Evolutionary conservation across 2,329 filamentous ascomycete species (phyloP).

Genomic region (Hymenoscyphus albidus): DNA sequence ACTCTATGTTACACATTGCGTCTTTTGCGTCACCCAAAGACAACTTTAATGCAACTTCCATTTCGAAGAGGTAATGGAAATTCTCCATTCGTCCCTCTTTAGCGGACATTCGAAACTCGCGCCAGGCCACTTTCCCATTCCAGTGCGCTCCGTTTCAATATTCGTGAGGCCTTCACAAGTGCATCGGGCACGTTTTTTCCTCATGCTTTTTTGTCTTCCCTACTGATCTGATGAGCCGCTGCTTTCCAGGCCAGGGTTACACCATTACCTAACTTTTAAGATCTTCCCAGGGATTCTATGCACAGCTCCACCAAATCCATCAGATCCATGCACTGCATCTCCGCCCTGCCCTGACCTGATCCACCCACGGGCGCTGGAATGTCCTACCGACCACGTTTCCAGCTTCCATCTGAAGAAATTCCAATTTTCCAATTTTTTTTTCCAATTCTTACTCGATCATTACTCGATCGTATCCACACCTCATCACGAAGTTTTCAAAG

Average conservation of each 20-base stretch:
- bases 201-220: too few species aligned
- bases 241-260: background rate
- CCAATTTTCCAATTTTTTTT: background rate
- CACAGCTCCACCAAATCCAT: background rate
- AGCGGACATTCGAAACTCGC: background rate
- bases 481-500: background rate
- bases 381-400: background rate
- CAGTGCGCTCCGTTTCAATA: background rate
- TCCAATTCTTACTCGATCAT: background rate
- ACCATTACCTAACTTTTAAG: background rate
- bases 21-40: background rate
- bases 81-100: background rate
- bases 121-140: background rate
- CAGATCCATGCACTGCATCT: background rate
- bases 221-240: too few species aligned
- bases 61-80: slow-evolving; percentile 1
- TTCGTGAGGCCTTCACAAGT: background rate
- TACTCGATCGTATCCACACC: background rate
- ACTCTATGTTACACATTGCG: background rate
- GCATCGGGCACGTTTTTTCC: background rate
- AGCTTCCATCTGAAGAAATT: background rate
- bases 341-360: background rate
- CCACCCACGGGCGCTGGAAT: background rate
- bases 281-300: slow-evolving; percentile 1
- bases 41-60: background rate